phyloP scores from a whole-genome alignment of 2,329 filamentous ascomycete genomes.

The Reticulascus tulasneorum region DNA sequence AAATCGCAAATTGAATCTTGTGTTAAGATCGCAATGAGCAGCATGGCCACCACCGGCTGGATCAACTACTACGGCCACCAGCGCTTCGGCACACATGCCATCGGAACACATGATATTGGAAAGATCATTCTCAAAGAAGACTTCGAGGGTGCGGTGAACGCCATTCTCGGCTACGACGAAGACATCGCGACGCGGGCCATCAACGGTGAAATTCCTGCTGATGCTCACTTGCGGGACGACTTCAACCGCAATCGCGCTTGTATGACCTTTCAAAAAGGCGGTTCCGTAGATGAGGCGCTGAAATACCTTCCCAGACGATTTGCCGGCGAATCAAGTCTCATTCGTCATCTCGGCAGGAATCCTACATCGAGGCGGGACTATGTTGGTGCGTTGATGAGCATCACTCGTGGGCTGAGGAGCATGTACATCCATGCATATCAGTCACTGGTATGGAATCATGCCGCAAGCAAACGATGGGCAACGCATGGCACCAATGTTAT shows the following conservation, averaged over 20 bases:
- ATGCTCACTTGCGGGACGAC: conserved; percentile 68
- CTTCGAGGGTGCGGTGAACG: conserved; percentile 74
- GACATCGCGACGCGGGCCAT: conserved; percentile 48
- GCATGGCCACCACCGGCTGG: conserved; percentile 73
- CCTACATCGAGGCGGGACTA: conserved; percentile 59
- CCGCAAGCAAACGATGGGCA: conserved; percentile 75
- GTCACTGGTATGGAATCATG: conserved; percentile 89
- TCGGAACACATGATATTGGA: conserved; percentile 82
- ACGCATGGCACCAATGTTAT: conserved; percentile 70
- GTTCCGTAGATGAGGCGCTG: conserved; percentile 57
- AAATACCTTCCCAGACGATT: conserved; percentile 74
- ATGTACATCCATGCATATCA: conserved; percentile 99
- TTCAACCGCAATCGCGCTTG: conserved; percentile 74
- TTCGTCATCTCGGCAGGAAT: conserved; percentile 64
- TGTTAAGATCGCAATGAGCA: conserved; percentile 56
- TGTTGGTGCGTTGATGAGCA: conserved; percentile 73
- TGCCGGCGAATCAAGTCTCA: conserved; percentile 72
- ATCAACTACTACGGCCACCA: conserved; percentile 99
- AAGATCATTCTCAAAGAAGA: conserved; percentile 78
- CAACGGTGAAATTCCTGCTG: conserved; percentile 25
- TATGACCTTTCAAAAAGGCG: conserved; percentile 60
- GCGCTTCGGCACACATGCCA: conserved; percentile 84
- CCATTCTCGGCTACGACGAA: conserved; percentile 70
- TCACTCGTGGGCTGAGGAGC: conserved; percentile 75
- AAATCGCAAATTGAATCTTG: conserved; percentile 26